Evolutionary conservation across 164 flowering plant species (phyloP).

Genomic region (Chimonanthus salicifolius): DNA sequence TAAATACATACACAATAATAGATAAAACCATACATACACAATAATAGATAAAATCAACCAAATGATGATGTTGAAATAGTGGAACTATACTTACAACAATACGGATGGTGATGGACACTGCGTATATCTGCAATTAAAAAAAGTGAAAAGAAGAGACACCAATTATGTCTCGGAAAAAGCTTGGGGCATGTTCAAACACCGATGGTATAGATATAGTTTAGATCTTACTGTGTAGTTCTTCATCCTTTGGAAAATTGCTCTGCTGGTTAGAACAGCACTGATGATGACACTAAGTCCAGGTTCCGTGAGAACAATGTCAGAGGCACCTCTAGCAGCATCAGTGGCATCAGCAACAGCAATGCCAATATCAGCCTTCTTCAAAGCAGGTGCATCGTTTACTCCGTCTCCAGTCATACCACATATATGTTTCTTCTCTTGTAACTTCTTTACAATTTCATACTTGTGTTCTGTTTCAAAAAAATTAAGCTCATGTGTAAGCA

Average conservation of each 20-base stretch:
- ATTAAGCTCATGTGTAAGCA: background rate
- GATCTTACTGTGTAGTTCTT: conserved; percentile 80
- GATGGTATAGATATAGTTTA: background rate
- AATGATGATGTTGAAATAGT: background rate
- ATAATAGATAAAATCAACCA: background rate
- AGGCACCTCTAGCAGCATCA: too few relatives aligned
- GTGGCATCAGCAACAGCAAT: too few relatives aligned
- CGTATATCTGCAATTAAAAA: conserved; percentile 63
- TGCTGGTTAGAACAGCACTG: conserved; percentile 90
- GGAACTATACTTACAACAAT: conserved; percentile 65
- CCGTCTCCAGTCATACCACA: conserved; percentile 49
- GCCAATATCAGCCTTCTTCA: conserved; percentile 30
- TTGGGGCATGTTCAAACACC: background rate
- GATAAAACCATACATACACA: too few relatives aligned
- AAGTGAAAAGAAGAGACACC: background rate
- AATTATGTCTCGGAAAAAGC: background rate
- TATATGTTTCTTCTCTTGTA: conserved; percentile 38
- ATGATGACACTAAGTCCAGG: conserved; percentile 95
- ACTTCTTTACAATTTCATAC: conserved; percentile 33
- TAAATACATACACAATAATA: too few relatives aligned
- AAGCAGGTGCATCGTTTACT: conserved; percentile 45
- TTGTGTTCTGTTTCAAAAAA: conserved; percentile 27
- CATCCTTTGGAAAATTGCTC: conserved; percentile 98
- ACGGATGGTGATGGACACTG: conserved; percentile 91
- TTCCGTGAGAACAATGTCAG: conserved; percentile 18